These are phyloP conservation scores for Leptosphaerulina australis DNA, from an alignment of 2,329 filamentous ascomycete species.

Conservation along the genomic window DNA sequence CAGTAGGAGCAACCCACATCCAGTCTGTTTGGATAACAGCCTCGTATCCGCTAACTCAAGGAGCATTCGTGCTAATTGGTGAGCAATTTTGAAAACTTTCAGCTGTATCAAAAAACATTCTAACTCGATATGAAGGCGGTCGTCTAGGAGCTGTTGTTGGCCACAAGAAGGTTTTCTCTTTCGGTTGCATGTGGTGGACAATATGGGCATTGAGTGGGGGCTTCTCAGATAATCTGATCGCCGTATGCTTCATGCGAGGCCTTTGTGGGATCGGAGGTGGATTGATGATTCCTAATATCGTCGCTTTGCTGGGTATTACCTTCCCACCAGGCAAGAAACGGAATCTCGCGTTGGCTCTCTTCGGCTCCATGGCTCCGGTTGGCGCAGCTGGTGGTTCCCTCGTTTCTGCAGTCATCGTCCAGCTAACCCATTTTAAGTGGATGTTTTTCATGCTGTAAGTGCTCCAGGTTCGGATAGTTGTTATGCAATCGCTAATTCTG, in stretches of 20 bases:
- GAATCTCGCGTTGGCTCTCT: not conserved
- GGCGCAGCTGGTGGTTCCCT: not conserved
- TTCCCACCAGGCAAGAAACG: conserved; percentile 55
- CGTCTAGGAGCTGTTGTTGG: too few relatives aligned
- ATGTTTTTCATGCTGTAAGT: not conserved
- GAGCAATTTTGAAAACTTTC: too few relatives aligned
- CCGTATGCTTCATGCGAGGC: conserved; percentile 31
- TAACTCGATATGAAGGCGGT: too few relatives aligned
- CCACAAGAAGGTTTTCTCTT: too few relatives aligned
- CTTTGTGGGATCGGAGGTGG: conserved; percentile 60
- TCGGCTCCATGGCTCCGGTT: not conserved
- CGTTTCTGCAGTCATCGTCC: not conserved
- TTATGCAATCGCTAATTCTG: not conserved
- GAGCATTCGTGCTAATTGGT: too few relatives aligned
- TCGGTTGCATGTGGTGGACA: too few relatives aligned
- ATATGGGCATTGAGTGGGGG: too few relatives aligned
- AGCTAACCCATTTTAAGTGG: not conserved
- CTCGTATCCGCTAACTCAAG: too few relatives aligned
- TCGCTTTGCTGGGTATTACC: conserved; percentile 57
- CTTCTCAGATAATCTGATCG: not conserved
- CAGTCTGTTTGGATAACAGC: conserved; percentile 3
- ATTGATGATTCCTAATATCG: conserved; percentile 59
- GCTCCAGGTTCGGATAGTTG: too few relatives aligned
- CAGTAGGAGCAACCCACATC: not conserved
- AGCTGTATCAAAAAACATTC: too few relatives aligned